Evolutionary conservation across 371 early-diverging fungal species (phyloP), one percentile per base, ranked within the genome.

Genomic region (Mucor irregularis): DNA sequence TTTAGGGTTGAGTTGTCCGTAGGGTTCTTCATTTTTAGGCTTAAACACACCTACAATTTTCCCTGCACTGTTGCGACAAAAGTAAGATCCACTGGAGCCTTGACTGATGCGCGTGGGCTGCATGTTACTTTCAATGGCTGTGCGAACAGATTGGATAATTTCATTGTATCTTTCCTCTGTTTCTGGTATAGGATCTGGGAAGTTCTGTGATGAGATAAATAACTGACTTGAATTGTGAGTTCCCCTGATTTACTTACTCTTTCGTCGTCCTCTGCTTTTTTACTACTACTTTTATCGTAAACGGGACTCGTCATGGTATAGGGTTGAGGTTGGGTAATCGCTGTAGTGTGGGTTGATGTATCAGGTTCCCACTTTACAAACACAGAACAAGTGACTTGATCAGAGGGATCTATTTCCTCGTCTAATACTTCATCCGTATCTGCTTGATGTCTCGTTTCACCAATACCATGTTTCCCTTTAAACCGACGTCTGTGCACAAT

Each of bases 11-110:
- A 91, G 65, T 5, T 86, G 79, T 0, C 93, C 93, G 65, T 94
- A 96, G 1, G 95, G 96, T 62, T 96, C 96, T 67, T 96, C 96
- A 59, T 96, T 88, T 69, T 93, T 93, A 6, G 96, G 96, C 56
- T 96, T 96, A 69, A 94, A 94, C 0, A 94, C 92, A 5, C 93
- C 94, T 0, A 96, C 87, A 45, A 89, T 90, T 54, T 87, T 84
- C 7, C 88, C 86, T 5, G 82, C 69, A 5, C 66, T 56, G 59
- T 91, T 83, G 30, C 84, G 74, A 66, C 92, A 91, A 66, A 96
- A 96, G 58, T 96, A 94, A 5, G 90, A 90, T 8, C 96, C 96
- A 11, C 91, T 90, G 0, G 93, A 93, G 5, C 96, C 96, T 58
- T 87, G 86, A 5, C 75, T 78, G 44, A 87, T 87, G 29, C 86